Base-by-base conservation (phyloP, 257 asterid genomes). In the Solanum chmielewskii region DNA sequence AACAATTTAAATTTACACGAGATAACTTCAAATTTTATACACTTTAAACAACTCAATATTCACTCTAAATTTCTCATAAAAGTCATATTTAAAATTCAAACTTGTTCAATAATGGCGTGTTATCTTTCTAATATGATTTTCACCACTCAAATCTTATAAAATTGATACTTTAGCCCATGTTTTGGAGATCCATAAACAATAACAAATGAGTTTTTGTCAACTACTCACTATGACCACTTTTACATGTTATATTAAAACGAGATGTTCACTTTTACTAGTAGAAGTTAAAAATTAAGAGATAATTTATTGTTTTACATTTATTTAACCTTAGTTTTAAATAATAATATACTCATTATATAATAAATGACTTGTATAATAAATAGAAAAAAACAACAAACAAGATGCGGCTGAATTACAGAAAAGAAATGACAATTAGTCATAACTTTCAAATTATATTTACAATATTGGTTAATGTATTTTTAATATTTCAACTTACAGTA, bases 201-300 rank as follows among this genome's bases (percentile, higher is more conserved):
- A 56, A 20, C 64, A 56, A 56, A 56, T 56, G 25, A 20, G 21
- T 45, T 12, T 49, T 49, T 15, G 21, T 14, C 18, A 15, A 49
- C 21, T 49, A 52, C 62, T 52, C n/a, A 10, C 10, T 52, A 27
- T 6, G 6, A 3, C 6, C 27, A 59, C 27, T 59, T 59, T 21
- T 8, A 59, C n/a, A 3, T 16, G 4, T 1, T 21, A 1, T 4
- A 7, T 3, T 20, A 59, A 59, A 20, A 59, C 1, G 8, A 59
- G 66, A 59, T 59, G 1, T 59, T 59, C 6, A 59, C 5, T 20
- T 59, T 59, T 20, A 59, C 2, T 8, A 20, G 13, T 59, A 1
- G 1, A 20, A 0, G 9, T 59, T 59, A 9, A 21, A 8, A 20
- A n/a, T 64, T 1, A 64, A 64, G 7, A n/a, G 0, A 1, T n/a